A percentile compares a stretch with the other conserved stretches of the same genome.
phyloP scores from a whole-genome alignment of 116 monocot species.

The Dioscorea cayenensis region DNA sequence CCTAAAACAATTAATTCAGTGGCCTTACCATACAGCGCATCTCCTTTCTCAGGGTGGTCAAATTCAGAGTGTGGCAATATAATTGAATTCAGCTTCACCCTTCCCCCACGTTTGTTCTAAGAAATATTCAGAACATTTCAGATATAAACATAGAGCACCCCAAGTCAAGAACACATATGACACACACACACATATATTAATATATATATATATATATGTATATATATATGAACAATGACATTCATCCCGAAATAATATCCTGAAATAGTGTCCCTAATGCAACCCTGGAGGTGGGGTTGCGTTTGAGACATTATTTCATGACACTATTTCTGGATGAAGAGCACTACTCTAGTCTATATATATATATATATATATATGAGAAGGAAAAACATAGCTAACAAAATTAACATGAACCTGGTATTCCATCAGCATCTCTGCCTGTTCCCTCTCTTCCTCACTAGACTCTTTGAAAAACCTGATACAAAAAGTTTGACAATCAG shows the following conservation, averaged over 20 bases:
- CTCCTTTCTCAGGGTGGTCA: constrained; percentile 70
- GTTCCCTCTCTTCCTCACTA: constrained; percentile 68
- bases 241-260: too few species aligned
- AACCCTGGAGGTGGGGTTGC: too few species aligned
- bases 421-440: constrained; percentile 64
- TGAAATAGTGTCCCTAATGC: too few species aligned
- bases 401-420: constrained; percentile 40
- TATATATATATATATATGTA: too few species aligned
- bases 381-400: neutral
- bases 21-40: constrained; percentile 44
- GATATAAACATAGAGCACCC: too few species aligned
- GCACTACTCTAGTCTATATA: too few species aligned
- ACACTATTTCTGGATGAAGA: too few species aligned
- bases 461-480: constrained; percentile 79
- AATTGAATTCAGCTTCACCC: constrained; percentile 63
- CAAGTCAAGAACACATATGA: neutral
- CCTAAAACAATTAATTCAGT: too few species aligned
- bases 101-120: constrained; percentile 65
- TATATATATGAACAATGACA: too few species aligned
- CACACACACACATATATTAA: too few species aligned
- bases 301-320: too few species aligned
- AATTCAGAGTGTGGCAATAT: constrained; percentile 51
- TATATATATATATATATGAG: neutral
- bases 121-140: neutral
- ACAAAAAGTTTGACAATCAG: neutral